Percentiles rank a stretch among this genome's conserved stretches.
These are phyloP conservation scores for Colletotrichum theobromicola DNA, from an alignment of 2,329 filamentous ascomycete genomes.

Conservation along the genomic window DNA sequence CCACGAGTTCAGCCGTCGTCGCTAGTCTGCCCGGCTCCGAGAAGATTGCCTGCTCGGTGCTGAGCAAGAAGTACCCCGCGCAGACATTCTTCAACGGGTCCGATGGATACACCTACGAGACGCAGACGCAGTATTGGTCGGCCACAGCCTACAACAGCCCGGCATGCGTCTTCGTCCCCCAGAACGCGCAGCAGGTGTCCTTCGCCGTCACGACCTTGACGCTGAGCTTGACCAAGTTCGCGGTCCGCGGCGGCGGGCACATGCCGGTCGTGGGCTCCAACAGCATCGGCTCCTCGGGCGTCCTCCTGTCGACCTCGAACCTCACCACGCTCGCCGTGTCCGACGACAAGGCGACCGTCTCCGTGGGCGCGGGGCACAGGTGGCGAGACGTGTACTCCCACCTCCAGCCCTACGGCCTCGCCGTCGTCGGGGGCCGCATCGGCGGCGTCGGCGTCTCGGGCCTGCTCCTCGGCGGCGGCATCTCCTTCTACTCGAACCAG, in stretches of 20 bases:
- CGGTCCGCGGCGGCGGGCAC: slow-evolving; percentile 32
- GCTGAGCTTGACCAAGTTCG: slow-evolving; percentile 23
- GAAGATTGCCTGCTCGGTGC: not conserved
- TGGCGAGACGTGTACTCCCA: slow-evolving; percentile 34
- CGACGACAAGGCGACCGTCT: slow-evolving; percentile 29
- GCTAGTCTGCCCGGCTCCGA: not conserved
- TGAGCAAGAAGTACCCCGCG: not conserved
- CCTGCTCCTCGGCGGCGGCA: slow-evolving; percentile 34
- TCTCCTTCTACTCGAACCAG: slow-evolving; percentile 35
- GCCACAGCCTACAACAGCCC: slow-evolving; percentile 11
- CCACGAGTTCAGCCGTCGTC: not conserved
- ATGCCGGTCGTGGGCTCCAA: slow-evolving; percentile 31
- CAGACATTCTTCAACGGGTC: not conserved
- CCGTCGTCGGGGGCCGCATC: slow-evolving; percentile 30
- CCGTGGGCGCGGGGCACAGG: slow-evolving; percentile 34
- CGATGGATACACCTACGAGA: slow-evolving; percentile 4
- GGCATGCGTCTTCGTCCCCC: slow-evolving; percentile 31
- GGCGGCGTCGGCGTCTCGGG: slow-evolving; percentile 33
- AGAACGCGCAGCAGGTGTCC: slow-evolving; percentile 24
- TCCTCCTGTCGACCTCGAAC: slow-evolving; percentile 40
- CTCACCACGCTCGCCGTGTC: slow-evolving; percentile 35
- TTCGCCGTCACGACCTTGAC: slow-evolving; percentile 27
- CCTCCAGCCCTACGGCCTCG: slow-evolving; percentile 27
- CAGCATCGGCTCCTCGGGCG: slow-evolving; percentile 30
- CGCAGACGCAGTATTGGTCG: slow-evolving; percentile 12